Evolutionary conservation across 805 yeast species (phyloP).

Genomic region (Metschnikowia kunwiensis): DNA sequence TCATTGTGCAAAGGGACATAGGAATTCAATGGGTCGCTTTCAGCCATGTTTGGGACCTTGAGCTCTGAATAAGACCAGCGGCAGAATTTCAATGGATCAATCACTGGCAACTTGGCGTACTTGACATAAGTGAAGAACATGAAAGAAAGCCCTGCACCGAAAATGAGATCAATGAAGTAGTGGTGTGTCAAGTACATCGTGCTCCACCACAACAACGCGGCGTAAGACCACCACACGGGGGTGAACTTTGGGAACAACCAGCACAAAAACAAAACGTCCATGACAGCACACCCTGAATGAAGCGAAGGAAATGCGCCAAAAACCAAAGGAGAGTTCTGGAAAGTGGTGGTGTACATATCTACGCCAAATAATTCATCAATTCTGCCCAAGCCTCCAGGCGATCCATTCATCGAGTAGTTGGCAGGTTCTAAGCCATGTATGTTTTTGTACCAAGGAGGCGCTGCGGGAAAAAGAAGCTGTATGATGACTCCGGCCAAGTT

Average conservation of each 20-base stretch:
- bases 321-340: constrained; percentile 83
- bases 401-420: constrained; percentile 84
- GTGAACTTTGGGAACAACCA: constrained; percentile 74
- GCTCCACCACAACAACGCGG: constrained; percentile 96
- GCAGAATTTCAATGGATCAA: constrained; percentile 51
- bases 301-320: constrained; percentile 88
- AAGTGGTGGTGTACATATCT: constrained; percentile 78
- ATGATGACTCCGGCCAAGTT: constrained; percentile 79
- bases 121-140: constrained; percentile 67
- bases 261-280: constrained; percentile 84
- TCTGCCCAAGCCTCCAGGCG: constrained; percentile 92
- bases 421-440: constrained; percentile 87
- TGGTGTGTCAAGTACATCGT: constrained; percentile 98
- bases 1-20: constrained; percentile 16
- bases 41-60: constrained; percentile 23
- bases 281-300: constrained; percentile 91
- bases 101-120: constrained; percentile 63
- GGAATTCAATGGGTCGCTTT: constrained; percentile 32
- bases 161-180: constrained; percentile 87
- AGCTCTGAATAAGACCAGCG: constrained; percentile 62
- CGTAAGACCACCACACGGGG: constrained; percentile 69
- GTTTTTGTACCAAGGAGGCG: constrained; percentile 96
- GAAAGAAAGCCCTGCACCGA: constrained; percentile 85
- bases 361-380: constrained; percentile 77
- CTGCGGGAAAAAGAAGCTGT: constrained; percentile 85